Conservation (phyloP, 2,329 filamentous ascomycete species). For the Monilinia fructigena region DNA sequence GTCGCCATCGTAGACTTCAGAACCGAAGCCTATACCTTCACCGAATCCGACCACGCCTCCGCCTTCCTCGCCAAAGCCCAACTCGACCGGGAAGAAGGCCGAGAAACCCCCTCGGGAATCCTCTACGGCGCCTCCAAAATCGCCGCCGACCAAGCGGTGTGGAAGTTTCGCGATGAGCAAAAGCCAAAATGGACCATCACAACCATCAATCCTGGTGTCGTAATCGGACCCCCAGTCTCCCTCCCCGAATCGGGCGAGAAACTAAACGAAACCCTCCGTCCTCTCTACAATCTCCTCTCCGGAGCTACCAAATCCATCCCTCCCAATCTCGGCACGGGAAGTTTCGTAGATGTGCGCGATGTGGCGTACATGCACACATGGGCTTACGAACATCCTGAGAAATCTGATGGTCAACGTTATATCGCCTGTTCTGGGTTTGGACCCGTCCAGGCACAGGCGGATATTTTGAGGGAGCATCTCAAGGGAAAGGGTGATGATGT, state of each 20-base stretch:
- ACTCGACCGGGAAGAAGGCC: slow-evolving; percentile 38
- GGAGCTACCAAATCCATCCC: slow-evolving; percentile 38
- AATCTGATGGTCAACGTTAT: slow-evolving; percentile 46
- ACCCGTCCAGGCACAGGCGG: slow-evolving; percentile 43
- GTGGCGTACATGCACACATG: slow-evolving; percentile 45
- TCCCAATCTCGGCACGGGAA: slow-evolving; percentile 33
- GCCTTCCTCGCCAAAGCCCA: slow-evolving; percentile 37
- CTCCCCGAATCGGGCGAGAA: slow-evolving; percentile 37
- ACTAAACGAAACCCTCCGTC: slow-evolving; percentile 40
- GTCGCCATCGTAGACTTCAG: slow-evolving; percentile 34
- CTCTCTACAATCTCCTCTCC: slow-evolving; percentile 42
- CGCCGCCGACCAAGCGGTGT: slow-evolving; percentile 42
- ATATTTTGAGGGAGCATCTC: slow-evolving; percentile 44
- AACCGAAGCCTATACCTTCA: slow-evolving; percentile 31
- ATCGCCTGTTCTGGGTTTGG: slow-evolving; percentile 41
- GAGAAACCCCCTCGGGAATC: slow-evolving; percentile 20
- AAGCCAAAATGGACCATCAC: slow-evolving; percentile 44
- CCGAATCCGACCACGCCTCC: slow-evolving; percentile 39
- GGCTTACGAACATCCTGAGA: slow-evolving; percentile 41
- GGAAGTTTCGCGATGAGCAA: slow-evolving; percentile 43
- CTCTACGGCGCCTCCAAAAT: slow-evolving; percentile 46
- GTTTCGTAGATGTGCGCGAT: slow-evolving; percentile 47
- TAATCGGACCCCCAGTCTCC: slow-evolving; percentile 44
- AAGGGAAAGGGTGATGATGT: slow-evolving; percentile 36
- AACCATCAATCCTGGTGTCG: slow-evolving; percentile 45